Percentiles rank a stretch among this genome's conserved stretches.
Evolutionary conservation across 2,329 filamentous ascomycete species (phyloP).

Genomic region (Acrocalymma vagum): DNA sequence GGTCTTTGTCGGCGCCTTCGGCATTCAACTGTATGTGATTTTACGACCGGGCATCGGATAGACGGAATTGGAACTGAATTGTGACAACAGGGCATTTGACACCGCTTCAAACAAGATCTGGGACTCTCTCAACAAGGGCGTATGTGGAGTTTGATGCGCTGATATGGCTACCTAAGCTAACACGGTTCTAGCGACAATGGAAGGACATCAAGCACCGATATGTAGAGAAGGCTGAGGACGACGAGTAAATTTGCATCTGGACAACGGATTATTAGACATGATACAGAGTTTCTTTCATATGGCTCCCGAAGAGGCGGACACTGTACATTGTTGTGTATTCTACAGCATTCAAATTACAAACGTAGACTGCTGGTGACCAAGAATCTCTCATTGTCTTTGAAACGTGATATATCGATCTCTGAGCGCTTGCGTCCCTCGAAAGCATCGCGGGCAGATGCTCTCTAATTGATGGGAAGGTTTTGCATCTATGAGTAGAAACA

Average conservation of each 20-base stretch:
- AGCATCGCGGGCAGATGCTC: too few species aligned
- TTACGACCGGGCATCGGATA: conserved; percentile 1
- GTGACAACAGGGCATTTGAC: conserved; percentile 76
- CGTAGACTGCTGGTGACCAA: conserved; percentile 14
- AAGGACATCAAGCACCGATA: conserved; percentile 97
- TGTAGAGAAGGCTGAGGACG: conserved; percentile 73
- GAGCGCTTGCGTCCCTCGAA: too few species aligned
- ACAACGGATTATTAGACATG: conserved; percentile 16
- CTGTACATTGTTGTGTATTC: conserved; percentile 47
- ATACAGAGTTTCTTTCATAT: conserved; percentile 25
- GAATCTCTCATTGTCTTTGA: neutral
- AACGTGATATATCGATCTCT: too few species aligned
- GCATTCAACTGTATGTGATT: conserved; percentile 84
- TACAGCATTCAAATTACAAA: conserved; percentile 39
- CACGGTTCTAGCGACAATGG: conserved; percentile 84
- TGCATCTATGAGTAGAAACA: too few species aligned
- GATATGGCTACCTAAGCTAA: conserved; percentile 25
- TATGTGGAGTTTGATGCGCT: conserved; percentile 49
- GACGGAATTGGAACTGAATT: conserved; percentile 27
- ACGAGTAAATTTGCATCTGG: conserved; percentile 48
- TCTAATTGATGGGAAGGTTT: too few species aligned
- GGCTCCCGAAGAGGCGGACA: conserved; percentile 26
- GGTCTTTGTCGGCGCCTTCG: conserved; percentile 89
- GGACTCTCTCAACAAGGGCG: conserved; percentile 90
- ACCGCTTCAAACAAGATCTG: conserved; percentile 83